Conservation (phyloP, 1,284 basidiomycete genomes). For the Cronartium ribicola region DNA sequence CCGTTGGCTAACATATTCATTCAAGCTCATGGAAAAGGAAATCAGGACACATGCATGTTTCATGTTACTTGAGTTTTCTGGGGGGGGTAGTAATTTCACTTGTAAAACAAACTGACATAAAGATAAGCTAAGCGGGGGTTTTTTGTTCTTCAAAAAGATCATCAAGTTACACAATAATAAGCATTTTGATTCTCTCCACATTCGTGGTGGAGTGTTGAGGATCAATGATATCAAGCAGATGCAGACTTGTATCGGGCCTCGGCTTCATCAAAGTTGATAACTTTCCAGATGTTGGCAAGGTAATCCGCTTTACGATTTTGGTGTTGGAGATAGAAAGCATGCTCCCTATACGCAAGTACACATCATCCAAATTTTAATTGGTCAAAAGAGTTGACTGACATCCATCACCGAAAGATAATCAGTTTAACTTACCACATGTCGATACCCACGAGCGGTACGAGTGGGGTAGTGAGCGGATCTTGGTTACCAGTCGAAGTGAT, state of each 20-base stretch:
- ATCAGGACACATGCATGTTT: too few species aligned
- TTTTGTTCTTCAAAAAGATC: too few species aligned
- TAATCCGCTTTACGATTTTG: conserved; percentile 41
- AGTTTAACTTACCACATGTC: conserved; percentile 82
- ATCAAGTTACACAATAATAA: too few species aligned
- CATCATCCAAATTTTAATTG: background rate
- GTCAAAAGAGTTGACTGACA: background rate
- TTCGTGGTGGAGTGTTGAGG: conserved; percentile 17
- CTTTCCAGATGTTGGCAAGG: conserved; percentile 58
- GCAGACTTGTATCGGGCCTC: conserved; percentile 67
- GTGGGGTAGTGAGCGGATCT: conserved; percentile 77
- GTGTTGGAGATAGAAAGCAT: conserved; percentile 37
- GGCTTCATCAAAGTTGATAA: conserved; percentile 87
- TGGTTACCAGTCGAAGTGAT: conserved; percentile 89
- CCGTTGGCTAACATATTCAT: too few species aligned
- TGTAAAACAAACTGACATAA: too few species aligned
- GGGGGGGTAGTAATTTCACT: too few species aligned
- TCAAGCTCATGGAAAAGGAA: too few species aligned
- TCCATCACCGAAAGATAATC: background rate
- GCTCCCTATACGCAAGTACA: conserved; percentile 25
- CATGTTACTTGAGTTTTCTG: too few species aligned
- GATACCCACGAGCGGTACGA: conserved; percentile 86
- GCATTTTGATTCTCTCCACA: too few species aligned
- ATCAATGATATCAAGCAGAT: conserved; percentile 18
- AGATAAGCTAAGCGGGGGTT: too few species aligned